These are phyloP conservation scores for Hypomyces rosellus DNA, from an alignment of 2,329 filamentous ascomycete genomes.

Conservation along the genomic window DNA sequence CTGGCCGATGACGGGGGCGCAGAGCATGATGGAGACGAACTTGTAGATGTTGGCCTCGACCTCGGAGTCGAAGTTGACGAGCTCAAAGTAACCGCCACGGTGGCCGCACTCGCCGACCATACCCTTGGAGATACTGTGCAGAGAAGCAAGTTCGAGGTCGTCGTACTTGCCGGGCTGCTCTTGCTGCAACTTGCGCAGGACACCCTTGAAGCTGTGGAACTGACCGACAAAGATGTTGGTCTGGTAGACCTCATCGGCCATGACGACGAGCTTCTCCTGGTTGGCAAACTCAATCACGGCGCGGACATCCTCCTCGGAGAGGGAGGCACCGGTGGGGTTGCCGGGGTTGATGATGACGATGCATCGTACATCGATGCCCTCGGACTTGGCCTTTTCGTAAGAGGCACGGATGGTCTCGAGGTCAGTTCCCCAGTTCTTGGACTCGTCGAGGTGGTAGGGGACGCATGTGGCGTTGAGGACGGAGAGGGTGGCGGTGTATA, in stretches of 20 bases:
- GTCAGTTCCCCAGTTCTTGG: conserved; percentile 81
- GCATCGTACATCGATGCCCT: conserved; percentile 81
- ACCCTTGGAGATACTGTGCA: conserved; percentile 94
- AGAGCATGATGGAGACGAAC: conserved; percentile 95
- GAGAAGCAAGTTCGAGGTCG: conserved; percentile 77
- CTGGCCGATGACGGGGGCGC: conserved; percentile 90
- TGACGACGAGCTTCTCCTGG: conserved; percentile 76
- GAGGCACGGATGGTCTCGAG: conserved; percentile 68
- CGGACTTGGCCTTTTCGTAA: conserved; percentile 65
- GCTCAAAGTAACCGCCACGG: conserved; percentile 95
- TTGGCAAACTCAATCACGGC: conserved; percentile 81
- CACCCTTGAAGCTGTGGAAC: conserved; percentile 93
- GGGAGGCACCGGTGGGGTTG: conserved; percentile 88
- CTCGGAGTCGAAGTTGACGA: conserved; percentile 77
- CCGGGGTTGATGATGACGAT: conserved; percentile 98
- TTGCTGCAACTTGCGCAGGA: conserved; percentile 74
- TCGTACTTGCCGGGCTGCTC: conserved; percentile 71
- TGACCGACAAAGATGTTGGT: conserved; percentile 94
- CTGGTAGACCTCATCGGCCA: conserved; percentile 98
- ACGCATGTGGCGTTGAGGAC: conserved; percentile 81
- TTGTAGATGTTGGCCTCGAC: conserved; percentile 97
- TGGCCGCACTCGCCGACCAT: conserved; percentile 99
- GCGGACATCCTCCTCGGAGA: conserved; percentile 72
- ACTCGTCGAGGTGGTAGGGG: conserved; percentile 89
- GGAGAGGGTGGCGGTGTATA: conserved; percentile 89